Conservation (phyloP, 1,284 basidiomycete genomes). For the Hymenochaete sp. region DNA sequence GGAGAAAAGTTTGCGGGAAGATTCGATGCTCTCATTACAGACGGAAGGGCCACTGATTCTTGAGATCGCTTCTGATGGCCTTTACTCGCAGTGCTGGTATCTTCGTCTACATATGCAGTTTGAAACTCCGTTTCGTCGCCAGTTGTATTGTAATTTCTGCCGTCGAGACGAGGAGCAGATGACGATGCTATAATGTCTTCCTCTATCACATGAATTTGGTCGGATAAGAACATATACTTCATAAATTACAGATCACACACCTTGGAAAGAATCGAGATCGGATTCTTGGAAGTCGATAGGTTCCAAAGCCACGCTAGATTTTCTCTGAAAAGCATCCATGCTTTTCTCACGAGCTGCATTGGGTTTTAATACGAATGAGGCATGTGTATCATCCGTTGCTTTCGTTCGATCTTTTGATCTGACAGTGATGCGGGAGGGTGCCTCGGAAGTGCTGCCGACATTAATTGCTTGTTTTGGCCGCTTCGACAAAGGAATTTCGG, state of each 20-base stretch:
- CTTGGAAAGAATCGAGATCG: conserved; percentile 15
- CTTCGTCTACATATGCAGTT: neutral
- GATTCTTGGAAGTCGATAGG: conserved; percentile 14
- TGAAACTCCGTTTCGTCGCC: conserved; percentile 1
- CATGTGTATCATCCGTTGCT: too few species aligned
- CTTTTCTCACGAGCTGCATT: too few species aligned
- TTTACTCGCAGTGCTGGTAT: conserved; percentile 1
- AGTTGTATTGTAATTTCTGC: neutral
- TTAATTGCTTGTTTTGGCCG: too few species aligned
- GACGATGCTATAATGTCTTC: conserved; percentile 16
- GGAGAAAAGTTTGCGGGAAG: conserved; percentile 21
- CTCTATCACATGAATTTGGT: conserved; percentile 1
- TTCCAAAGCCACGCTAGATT: conserved; percentile 9
- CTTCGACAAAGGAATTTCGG: too few species aligned
- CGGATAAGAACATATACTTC: neutral
- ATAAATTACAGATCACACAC: neutral
- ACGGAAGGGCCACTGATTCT: neutral
- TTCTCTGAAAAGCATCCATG: neutral
- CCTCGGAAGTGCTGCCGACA: too few species aligned
- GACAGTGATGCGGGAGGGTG: too few species aligned
- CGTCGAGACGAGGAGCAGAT: conserved; percentile 11
- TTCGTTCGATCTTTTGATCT: too few species aligned
- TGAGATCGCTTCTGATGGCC: neutral
- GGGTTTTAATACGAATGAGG: too few species aligned
- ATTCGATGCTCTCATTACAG: neutral